Conservation (phyloP, 768 basidiomycete genomes). For the Leucosporidium scottii region DNA sequence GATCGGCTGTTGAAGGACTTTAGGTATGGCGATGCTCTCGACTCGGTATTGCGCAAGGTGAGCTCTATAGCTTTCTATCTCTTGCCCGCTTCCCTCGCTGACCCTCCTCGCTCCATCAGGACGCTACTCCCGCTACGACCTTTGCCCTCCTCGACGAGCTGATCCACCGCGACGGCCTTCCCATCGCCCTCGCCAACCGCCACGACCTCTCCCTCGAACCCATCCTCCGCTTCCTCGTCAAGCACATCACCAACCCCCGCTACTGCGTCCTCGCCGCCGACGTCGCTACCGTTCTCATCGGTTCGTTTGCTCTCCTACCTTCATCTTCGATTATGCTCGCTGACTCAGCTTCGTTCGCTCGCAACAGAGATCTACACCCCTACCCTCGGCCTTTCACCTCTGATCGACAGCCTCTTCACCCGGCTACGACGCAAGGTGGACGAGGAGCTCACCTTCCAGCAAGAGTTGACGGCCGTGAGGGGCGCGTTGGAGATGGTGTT, state of each 20-base stretch:
- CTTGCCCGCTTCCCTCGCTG: background rate
- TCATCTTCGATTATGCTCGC: background rate
- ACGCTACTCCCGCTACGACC: conserved; percentile 70
- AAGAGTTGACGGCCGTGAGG: conserved; percentile 68
- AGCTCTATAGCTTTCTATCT: conserved; percentile 42
- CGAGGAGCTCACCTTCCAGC: conserved; percentile 79
- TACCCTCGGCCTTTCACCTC: conserved; percentile 86
- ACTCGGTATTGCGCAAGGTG: conserved; percentile 72
- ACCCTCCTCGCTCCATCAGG: conserved; percentile 46
- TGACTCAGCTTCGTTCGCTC: background rate
- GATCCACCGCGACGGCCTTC: conserved; percentile 80
- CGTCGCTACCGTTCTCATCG: conserved; percentile 70
- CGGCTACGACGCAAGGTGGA: conserved; percentile 75
- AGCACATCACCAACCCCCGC: conserved; percentile 78
- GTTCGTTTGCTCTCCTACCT: conserved; percentile 48
- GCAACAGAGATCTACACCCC: conserved; percentile 77
- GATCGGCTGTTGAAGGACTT: conserved; percentile 84
- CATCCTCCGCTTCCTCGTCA: conserved; percentile 73
- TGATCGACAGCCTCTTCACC: conserved; percentile 78
- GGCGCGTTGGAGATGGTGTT: conserved; percentile 85
- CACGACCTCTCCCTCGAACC: conserved; percentile 92
- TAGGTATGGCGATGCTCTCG: conserved; percentile 88
- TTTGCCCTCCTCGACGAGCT: conserved; percentile 91
- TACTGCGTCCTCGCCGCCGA: conserved; percentile 87
- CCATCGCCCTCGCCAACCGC: conserved; percentile 75